Evolutionary conservation across 2,329 filamentous ascomycete genomes (phyloP).

Genomic region (Colletotrichum sp.): DNA sequence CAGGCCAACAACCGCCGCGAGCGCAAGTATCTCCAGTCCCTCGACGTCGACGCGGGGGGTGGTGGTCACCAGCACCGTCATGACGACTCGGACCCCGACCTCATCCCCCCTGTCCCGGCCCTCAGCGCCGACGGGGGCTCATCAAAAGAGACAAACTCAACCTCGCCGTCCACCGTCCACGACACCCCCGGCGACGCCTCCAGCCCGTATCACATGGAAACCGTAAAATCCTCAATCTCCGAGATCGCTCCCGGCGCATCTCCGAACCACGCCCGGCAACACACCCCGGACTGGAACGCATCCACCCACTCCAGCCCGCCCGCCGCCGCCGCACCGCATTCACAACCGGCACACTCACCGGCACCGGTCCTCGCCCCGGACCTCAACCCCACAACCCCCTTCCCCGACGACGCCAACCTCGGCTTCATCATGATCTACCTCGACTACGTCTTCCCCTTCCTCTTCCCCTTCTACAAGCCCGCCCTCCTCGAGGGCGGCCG

Average conservation of each 20-base stretch:
- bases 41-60: slow-evolving; percentile 25
- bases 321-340: neutral
- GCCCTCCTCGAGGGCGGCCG: slow-evolving; percentile 60
- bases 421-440: slow-evolving; percentile 63
- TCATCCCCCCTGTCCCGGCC: slow-evolving; percentile 6
- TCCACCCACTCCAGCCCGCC: neutral
- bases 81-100: slow-evolving; percentile 7
- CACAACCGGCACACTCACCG: neutral
- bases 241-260: slow-evolving; percentile 12
- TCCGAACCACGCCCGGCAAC: slow-evolving; percentile 1
- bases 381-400: neutral
- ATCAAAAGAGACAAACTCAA: slow-evolving; percentile 3
- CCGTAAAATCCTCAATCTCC: slow-evolving; percentile 19
- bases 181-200: slow-evolving; percentile 17
- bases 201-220: slow-evolving; percentile 12
- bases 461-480: slow-evolving; percentile 69
- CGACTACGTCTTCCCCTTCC: slow-evolving; percentile 66
- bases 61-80: neutral
- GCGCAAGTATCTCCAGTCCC: slow-evolving; percentile 49
- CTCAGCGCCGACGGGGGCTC: slow-evolving; percentile 11
- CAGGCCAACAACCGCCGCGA: slow-evolving; percentile 39
- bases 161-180: slow-evolving; percentile 13
- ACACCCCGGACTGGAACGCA: slow-evolving; percentile 3
- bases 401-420: slow-evolving; percentile 25
- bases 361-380: neutral